Evolutionary conservation across 306 rosid species (phyloP).

Genomic region (Malus sylvestris): DNA sequence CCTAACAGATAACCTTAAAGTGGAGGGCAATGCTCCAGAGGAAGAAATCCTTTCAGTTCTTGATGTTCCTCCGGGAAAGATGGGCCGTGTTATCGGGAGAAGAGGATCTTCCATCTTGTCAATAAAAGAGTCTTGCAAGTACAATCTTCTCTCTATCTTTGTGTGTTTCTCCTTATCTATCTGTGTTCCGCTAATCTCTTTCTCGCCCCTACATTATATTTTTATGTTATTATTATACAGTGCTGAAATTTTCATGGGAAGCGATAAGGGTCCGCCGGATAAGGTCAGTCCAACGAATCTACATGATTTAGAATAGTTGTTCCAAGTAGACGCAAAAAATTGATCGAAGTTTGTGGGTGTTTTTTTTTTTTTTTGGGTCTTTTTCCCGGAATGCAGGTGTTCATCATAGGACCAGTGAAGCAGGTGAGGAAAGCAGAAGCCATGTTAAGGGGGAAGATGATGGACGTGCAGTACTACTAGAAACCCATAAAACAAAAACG

Average conservation of each 20-base stretch:
- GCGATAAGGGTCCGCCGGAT: constrained; percentile 84
- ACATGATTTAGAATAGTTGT: neutral
- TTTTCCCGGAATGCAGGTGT: constrained; percentile 41
- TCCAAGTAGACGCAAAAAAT: neutral
- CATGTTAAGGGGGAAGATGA: constrained; percentile 80
- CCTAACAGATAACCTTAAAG: constrained; percentile 41
- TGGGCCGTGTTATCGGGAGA: constrained; percentile 88
- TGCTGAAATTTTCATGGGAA: constrained; percentile 86
- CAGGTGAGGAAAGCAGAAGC: constrained; percentile 98
- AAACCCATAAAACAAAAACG: neutral
- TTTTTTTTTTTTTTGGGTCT: no score
- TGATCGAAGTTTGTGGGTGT: neutral
- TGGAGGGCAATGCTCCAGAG: constrained; percentile 51
- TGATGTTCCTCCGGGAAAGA: constrained; percentile 79
- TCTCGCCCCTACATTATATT: constrained; percentile 3
- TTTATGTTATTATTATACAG: constrained; percentile 35
- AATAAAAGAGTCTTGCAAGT: constrained; percentile 87
- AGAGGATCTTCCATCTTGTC: constrained; percentile 70
- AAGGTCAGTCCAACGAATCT: constrained; percentile 45
- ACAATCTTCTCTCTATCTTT: constrained; percentile 19
- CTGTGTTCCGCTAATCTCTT: constrained; percentile 4
- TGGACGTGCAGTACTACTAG: constrained; percentile 36
- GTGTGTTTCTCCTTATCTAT: neutral
- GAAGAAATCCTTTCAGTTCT: constrained; percentile 93
- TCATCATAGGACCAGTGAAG: constrained; percentile 75